These are phyloP conservation scores for Ballota nigra DNA, from an alignment of 257 asterid genomes.

Conservation along the genomic window DNA sequence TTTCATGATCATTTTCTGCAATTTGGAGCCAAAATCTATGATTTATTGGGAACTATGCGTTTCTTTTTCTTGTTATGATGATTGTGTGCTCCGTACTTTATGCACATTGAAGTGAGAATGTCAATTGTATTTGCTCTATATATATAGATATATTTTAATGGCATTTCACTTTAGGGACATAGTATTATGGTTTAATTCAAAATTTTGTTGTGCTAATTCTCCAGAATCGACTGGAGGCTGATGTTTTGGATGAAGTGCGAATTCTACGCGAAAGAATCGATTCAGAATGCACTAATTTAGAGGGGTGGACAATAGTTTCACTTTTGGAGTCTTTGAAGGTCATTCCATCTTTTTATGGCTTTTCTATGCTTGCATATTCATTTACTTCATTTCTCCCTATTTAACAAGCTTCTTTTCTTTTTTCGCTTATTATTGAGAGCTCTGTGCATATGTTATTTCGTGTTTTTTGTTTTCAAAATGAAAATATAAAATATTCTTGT, in stretches of 20 bases:
- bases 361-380: background rate
- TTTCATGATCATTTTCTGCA: slow-evolving; percentile 1
- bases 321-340: slow-evolving; percentile 49
- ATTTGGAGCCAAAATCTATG: background rate
- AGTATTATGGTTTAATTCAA: background rate
- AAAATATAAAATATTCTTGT: background rate
- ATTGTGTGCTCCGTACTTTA: background rate
- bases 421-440: background rate
- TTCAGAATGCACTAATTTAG: slow-evolving; percentile 18
- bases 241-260: slow-evolving; percentile 34
- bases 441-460: background rate
- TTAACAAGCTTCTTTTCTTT: background rate
- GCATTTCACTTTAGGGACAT: background rate
- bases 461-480: background rate
- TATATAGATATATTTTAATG: background rate
- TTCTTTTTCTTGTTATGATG: slow-evolving; percentile 10
- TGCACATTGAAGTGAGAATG: slow-evolving; percentile 5
- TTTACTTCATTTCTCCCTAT: background rate
- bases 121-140: background rate
- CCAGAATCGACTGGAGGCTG: slow-evolving; percentile 26
- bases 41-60: background rate
- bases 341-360: slow-evolving; percentile 11
- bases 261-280: slow-evolving; percentile 31
- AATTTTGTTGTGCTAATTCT: slow-evolving; percentile 9
- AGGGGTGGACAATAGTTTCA: slow-evolving; percentile 35